Evolutionary conservation across 164 flowering plant species (phyloP).

Genomic region (Magnolia sinica): DNA sequence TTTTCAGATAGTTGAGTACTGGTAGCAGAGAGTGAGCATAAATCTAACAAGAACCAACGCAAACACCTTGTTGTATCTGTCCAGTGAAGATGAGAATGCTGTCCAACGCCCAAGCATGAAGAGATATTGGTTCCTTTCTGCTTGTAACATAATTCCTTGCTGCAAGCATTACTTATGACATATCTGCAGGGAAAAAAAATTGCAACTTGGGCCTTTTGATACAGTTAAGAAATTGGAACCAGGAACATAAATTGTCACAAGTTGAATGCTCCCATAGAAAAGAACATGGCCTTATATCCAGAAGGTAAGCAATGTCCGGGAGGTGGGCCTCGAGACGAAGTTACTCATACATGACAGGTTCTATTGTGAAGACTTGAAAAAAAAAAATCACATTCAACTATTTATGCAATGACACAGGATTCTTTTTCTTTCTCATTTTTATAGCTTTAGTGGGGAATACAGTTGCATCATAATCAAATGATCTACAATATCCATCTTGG

Average conservation of each 20-base stretch:
- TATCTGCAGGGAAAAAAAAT: slow-evolving; percentile 49
- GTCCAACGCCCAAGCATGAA: slow-evolving; percentile 50
- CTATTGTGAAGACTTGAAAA: background rate
- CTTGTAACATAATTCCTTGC: slow-evolving; percentile 66
- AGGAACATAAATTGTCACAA: background rate
- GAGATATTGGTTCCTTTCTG: slow-evolving; percentile 78
- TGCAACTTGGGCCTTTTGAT: background rate
- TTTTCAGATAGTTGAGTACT: background rate
- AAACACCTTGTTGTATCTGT: slow-evolving; percentile 66
- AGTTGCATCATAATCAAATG: background rate
- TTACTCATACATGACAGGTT: background rate
- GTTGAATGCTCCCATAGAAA: background rate
- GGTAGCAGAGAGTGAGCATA: background rate
- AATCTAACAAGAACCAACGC: slow-evolving; percentile 1
- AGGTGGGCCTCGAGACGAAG: background rate
- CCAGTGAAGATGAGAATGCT: slow-evolving; percentile 85
- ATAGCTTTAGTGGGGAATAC: background rate
- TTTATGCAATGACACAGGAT: background rate
- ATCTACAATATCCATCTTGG: background rate
- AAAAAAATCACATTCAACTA: too few relatives aligned
- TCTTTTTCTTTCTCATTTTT: too few relatives aligned
- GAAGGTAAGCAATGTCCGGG: background rate
- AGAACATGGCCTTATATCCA: too few relatives aligned
- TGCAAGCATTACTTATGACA: slow-evolving; percentile 86
- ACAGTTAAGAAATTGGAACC: background rate